Evolutionary conservation across 768 basidiomycete species (phyloP).

Genomic region (Auricularia auricula-judae): DNA sequence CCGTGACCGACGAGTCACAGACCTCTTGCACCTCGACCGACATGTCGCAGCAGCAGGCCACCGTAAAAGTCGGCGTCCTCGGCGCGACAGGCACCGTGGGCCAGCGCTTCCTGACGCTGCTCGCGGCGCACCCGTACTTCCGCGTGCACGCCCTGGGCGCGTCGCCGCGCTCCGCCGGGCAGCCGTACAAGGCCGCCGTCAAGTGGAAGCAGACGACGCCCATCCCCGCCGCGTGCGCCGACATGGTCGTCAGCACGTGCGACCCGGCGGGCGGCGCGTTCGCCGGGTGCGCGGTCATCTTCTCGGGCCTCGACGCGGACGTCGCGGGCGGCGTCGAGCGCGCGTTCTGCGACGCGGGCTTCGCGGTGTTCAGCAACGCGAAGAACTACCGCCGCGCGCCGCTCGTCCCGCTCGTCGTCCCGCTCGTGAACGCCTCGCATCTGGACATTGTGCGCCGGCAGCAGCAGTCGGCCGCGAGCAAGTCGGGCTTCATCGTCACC

Average conservation of each 20-base stretch:
- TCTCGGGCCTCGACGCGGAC: conserved; percentile 93
- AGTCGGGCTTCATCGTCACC: conserved; percentile 82
- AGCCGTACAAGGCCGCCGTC: conserved; percentile 58
- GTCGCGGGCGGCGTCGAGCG: conserved; percentile 91
- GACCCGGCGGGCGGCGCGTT: conserved; percentile 58
- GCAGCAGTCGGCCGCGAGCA: conserved; percentile 39
- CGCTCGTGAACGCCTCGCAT: conserved; percentile 86
- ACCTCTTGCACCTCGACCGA: no score
- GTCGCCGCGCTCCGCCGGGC: conserved; percentile 77
- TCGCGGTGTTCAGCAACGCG: conserved; percentile 93
- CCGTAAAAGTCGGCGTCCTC: conserved; percentile 59
- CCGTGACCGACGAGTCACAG: no score
- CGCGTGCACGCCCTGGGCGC: conserved; percentile 79
- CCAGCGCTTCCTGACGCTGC: conserved; percentile 86
- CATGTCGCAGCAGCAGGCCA: not conserved
- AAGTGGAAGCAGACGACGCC: conserved; percentile 82
- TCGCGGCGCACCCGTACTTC: conserved; percentile 87
- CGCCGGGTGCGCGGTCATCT: conserved; percentile 71
- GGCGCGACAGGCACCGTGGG: conserved; percentile 94
- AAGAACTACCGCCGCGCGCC: conserved; percentile 93
- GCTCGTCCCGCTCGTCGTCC: conserved; percentile 88
- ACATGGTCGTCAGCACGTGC: conserved; percentile 67
- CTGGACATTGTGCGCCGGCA: conserved; percentile 79
- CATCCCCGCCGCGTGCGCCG: conserved; percentile 54
- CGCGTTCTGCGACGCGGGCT: conserved; percentile 76